Evolutionary conservation across 805 yeast genomes (phyloP).

Genomic region (Cyberlindnera xylosilytica): DNA sequence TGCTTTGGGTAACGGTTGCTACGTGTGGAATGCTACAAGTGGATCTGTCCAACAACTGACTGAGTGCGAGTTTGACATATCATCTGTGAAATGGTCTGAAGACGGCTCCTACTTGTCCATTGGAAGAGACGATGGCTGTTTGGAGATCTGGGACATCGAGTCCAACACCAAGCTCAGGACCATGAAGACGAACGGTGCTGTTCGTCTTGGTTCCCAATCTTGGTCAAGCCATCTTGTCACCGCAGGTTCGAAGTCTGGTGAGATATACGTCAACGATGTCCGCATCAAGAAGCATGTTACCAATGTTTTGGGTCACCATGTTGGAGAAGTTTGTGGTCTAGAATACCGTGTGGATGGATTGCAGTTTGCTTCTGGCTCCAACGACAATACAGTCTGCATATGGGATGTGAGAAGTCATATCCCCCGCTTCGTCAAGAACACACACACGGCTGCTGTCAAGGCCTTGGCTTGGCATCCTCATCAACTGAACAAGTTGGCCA

Average conservation of each 20-base stretch:
- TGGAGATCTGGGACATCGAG: slow-evolving; percentile 94
- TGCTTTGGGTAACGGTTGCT: slow-evolving; percentile 79
- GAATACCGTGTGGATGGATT: slow-evolving; percentile 82
- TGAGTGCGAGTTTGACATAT: slow-evolving; percentile 54
- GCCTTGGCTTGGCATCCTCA: slow-evolving; percentile 95
- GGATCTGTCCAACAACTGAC: slow-evolving; percentile 73
- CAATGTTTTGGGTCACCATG: slow-evolving; percentile 57
- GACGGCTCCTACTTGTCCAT: slow-evolving; percentile 85
- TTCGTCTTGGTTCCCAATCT: slow-evolving; percentile 77
- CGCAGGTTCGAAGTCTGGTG: slow-evolving; percentile 86
- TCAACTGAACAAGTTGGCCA: slow-evolving; percentile 77
- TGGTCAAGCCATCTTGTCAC: slow-evolving; percentile 84
- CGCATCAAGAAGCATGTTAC: slow-evolving; percentile 76
- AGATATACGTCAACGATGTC: slow-evolving; percentile 85
- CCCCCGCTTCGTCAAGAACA: slow-evolving; percentile 73
- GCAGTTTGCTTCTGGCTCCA: slow-evolving; percentile 89
- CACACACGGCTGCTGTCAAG: slow-evolving; percentile 92
- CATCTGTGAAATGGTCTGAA: slow-evolving; percentile 86
- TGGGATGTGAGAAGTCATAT: slow-evolving; percentile 79
- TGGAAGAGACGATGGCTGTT: slow-evolving; percentile 77
- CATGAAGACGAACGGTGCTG: slow-evolving; percentile 62
- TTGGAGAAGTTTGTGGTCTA: slow-evolving; percentile 91
- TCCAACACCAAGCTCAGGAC: slow-evolving; percentile 71
- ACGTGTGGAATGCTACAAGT: slow-evolving; percentile 86
- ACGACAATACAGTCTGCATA: slow-evolving; percentile 86